phyloP scores from a whole-genome alignment of 306 rosid genomes.

The Quercus parvula region DNA sequence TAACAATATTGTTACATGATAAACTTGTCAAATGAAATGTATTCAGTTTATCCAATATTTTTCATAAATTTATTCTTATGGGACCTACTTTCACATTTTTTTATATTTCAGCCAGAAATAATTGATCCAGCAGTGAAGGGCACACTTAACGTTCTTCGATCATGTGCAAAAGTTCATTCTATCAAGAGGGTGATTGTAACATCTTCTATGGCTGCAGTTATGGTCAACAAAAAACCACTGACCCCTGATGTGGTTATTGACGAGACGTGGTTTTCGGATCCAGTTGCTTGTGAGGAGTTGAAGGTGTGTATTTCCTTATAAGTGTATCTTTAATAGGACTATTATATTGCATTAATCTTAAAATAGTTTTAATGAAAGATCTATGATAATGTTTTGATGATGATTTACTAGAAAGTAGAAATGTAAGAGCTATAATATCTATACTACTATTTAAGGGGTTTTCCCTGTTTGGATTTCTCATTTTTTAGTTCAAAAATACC shows the following conservation, averaged over 20 bases:
- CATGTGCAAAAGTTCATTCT: constrained; percentile 9
- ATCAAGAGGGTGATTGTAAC: constrained; percentile 25
- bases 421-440: no score
- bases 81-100: not conserved
- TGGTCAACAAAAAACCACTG: constrained; percentile 1
- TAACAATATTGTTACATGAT: not conserved
- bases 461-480: no score
- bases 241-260: constrained; percentile 17
- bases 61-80: not conserved
- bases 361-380: not conserved
- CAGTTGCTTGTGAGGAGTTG: not conserved
- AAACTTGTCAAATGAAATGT: not conserved
- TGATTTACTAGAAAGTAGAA: not conserved
- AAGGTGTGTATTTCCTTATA: constrained; percentile 1
- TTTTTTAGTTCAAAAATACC: no score
- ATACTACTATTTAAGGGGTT: no score
- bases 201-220: constrained; percentile 22
- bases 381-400: not conserved
- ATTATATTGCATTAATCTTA: not conserved
- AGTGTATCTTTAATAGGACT: not conserved
- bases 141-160: constrained; percentile 24
- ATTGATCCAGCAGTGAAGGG: constrained; percentile 37
- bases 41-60: not conserved
- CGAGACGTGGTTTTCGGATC: constrained; percentile 25
- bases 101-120: constrained; percentile 13